Percentiles rank a stretch among this genome's conserved stretches.
Evolutionary conservation across 331 rosid species (phyloP).

Genomic region (Telfairia occidentalis): DNA sequence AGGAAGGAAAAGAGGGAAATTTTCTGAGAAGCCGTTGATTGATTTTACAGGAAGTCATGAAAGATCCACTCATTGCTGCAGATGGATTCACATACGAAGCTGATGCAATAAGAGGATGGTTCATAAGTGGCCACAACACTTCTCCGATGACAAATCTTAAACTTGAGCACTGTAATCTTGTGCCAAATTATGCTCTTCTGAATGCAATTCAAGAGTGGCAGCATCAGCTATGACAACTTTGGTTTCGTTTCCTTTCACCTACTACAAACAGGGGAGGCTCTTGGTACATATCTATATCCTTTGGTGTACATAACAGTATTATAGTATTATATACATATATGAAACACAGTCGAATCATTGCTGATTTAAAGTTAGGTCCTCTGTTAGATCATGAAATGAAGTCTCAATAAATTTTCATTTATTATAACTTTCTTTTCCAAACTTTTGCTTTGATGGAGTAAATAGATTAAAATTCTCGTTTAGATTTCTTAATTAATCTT

Average conservation of each 20-base stretch:
- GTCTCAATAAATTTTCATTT: no score
- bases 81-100: slow-evolving; percentile 93
- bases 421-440: no score
- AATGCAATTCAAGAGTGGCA: slow-evolving; percentile 90
- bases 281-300: not conserved
- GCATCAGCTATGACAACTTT: slow-evolving; percentile 31
- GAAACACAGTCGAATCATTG: not conserved
- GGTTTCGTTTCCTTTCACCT: not conserved
- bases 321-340: not conserved
- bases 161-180: slow-evolving; percentile 68
- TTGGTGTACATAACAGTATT: not conserved
- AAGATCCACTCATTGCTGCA: slow-evolving; percentile 83
- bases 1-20: not conserved
- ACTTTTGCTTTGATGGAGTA: no score
- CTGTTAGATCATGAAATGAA: not conserved
- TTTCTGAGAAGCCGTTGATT: not conserved
- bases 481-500: no score
- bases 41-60: slow-evolving; percentile 75
- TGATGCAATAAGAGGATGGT: slow-evolving; percentile 86
- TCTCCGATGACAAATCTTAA: slow-evolving; percentile 96
- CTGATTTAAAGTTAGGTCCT: not conserved
- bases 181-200: slow-evolving; percentile 75
- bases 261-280: slow-evolving; percentile 1
- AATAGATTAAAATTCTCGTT: no score
- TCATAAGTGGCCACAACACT: slow-evolving; percentile 67